Evolutionary conservation across 495 filamentous ascomycete species (phyloP).

Genomic region (Sabuloglossum arenarium): DNA sequence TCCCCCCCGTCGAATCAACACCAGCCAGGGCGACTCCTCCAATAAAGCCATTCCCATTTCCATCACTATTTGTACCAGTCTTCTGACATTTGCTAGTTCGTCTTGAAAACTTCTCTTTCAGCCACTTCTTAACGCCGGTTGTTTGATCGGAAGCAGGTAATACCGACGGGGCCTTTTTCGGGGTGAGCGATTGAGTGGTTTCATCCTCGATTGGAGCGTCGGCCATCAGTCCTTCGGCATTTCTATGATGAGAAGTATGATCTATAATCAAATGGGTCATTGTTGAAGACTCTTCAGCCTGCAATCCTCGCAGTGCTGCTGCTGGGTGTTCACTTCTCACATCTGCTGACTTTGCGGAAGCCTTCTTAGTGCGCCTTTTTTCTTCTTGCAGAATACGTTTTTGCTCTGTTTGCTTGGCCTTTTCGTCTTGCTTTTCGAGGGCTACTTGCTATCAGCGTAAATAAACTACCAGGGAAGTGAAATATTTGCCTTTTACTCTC

Average conservation of each 20-base stretch:
- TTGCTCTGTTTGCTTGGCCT: slow-evolving; percentile 22
- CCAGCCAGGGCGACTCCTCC: not conserved
- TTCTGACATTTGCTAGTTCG: not conserved
- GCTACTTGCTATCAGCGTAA: slow-evolving; percentile 14
- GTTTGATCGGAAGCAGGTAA: not conserved
- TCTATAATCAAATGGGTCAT: not conserved
- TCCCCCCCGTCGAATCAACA: not conserved
- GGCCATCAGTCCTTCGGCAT: not conserved
- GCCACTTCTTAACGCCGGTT: slow-evolving; percentile 1
- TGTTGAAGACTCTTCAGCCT: not conserved
- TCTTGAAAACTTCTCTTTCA: slow-evolving; percentile 6
- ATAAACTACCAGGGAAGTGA: not conserved
- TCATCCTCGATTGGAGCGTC: not conserved
- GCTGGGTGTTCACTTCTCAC: not conserved
- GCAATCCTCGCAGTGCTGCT: not conserved
- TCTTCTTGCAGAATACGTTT: slow-evolving; percentile 24
- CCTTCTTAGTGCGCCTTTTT: slow-evolving; percentile 7
- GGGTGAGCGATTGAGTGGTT: not conserved
- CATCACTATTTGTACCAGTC: not conserved
- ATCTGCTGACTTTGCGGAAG: not conserved
- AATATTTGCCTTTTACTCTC: slow-evolving; percentile 26
- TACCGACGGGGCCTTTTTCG: not conserved
- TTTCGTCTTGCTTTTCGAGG: slow-evolving; percentile 21
- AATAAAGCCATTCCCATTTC: not conserved
- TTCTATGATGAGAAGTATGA: too few species aligned